Base-by-base conservation (phyloP, 768 basidiomycete species). In the Xerocomus spinulosus region DNA sequence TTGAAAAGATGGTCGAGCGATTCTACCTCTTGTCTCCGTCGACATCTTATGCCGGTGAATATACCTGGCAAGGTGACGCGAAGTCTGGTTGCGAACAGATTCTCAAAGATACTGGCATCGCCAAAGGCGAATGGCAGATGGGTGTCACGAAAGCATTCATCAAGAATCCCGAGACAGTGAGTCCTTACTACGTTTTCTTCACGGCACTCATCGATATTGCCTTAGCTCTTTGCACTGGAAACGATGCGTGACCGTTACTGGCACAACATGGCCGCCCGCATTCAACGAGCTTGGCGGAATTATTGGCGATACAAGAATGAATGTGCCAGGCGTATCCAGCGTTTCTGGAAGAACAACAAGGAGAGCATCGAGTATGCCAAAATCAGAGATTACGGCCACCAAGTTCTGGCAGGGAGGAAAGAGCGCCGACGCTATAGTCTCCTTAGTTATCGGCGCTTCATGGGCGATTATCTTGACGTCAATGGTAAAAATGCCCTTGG, bases 291-390 rank as follows among this genome's bases (percentile, higher is more conserved):
- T 5, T 99, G 85, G 79, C 79, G 95, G 49, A 95, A 96, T 64
- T 96, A 96, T 67, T 80, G 94, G 78, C 82, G 95, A 9, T 91
- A 96, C 70, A 92, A 89, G 69, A 81, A 93, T 57, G 96, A 97
- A 62, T 95, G 92, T 59, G 96, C 96, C 10, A 80, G 79, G 28
- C 86, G 92, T 44, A 98, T 99, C 45, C 96, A 98, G 64, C 75
- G 94, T 46, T 98, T 97, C 79, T 99, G 96, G 96, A 91, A 86
- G 74, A 92, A 92, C 68, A 97, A 97, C 75, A 98, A 97, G 67
- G 93, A 97, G 62, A 77, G 79, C 15, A 78, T 98, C 41, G 89
- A 81, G 23, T 97, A 92, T 62, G 85, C 88, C 15, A 83, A 96
- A 61, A 74, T 87, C 47, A 79, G 96, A n/a, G 93, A 96, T 54